Percentiles rank a stretch among this genome's conserved stretches.
Evolutionary conservation across 306 rosid genomes (phyloP).

Genomic region (Morella rubra): DNA sequence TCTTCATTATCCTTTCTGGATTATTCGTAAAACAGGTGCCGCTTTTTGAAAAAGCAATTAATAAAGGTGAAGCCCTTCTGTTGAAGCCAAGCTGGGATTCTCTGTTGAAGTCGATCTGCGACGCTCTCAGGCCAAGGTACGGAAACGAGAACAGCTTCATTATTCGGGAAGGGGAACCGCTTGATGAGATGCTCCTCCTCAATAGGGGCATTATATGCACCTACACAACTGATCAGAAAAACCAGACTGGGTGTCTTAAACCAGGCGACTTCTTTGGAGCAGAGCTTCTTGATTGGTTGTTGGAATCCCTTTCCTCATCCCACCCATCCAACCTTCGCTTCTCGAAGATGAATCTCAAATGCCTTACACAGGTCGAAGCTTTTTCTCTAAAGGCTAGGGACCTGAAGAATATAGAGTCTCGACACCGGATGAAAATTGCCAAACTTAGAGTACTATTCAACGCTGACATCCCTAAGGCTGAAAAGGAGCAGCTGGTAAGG

Average conservation of each 20-base stretch:
- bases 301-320: conserved; percentile 25
- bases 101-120: conserved; percentile 53
- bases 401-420: conserved; percentile 34
- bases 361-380: conserved; percentile 43
- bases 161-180: conserved; percentile 92
- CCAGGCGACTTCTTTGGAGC: conserved; percentile 91
- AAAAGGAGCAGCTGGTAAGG: no score
- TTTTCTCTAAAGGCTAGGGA: conserved; percentile 81
- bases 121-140: conserved; percentile 75
- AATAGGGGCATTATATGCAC: conserved; percentile 82
- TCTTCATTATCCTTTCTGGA: no score
- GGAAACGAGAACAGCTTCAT: conserved; percentile 76
- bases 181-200: conserved; percentile 91
- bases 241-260: conserved; percentile 31
- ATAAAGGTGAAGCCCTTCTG: no score
- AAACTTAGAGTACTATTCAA: no score
- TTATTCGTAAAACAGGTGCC: no score
- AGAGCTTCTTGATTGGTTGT: conserved; percentile 67
- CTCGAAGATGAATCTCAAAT: conserved; percentile 38
- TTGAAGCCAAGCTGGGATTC: no score
- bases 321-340: conserved; percentile 27
- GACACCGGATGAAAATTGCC: no score
- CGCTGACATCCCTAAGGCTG: no score
- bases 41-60: no score
- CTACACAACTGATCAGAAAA: conserved; percentile 77